Percentiles rank a stretch among this genome's conserved stretches.
Conservation (phyloP, 176 grass and related monocot genomes). For the Oryza brachyantha region DNA sequence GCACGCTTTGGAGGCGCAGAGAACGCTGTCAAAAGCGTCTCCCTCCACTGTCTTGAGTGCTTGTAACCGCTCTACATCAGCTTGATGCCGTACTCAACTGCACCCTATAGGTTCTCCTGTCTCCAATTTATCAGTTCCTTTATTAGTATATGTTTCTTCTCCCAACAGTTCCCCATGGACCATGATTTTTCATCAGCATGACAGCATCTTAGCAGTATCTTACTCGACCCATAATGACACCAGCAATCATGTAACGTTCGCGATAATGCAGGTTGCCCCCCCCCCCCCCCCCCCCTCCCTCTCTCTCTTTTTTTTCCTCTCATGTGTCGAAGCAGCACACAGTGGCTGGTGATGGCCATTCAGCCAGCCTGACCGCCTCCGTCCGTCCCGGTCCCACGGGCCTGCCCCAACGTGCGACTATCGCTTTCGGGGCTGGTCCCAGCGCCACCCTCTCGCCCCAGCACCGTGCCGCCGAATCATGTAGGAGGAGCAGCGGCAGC, state of each 20-base stretch:
- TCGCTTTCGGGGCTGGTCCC: conserved; percentile 34
- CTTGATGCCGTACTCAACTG: background rate
- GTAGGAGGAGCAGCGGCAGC: background rate
- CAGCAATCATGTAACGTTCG: background rate
- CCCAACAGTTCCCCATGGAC: background rate
- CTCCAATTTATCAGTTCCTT: background rate
- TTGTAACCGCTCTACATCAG: background rate
- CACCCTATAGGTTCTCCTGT: background rate
- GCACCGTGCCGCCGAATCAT: background rate
- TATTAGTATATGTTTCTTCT: background rate
- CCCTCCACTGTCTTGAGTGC: background rate
- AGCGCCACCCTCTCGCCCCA: background rate
- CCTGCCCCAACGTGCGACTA: conserved; percentile 30
- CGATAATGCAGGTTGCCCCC: background rate
- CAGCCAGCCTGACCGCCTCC: background rate
- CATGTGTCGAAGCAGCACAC: background rate
- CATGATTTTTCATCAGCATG: background rate
- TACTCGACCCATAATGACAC: background rate
- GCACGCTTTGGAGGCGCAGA: background rate
- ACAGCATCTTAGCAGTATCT: background rate
- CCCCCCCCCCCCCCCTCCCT: no score
- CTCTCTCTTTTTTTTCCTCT: no score
- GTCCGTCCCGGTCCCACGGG: background rate
- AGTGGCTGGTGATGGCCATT: conserved; percentile 13
- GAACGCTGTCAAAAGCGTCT: no score